Base-by-base conservation (phyloP, 441 rosid genomes). In the Euphorbia celastroides region DNA sequence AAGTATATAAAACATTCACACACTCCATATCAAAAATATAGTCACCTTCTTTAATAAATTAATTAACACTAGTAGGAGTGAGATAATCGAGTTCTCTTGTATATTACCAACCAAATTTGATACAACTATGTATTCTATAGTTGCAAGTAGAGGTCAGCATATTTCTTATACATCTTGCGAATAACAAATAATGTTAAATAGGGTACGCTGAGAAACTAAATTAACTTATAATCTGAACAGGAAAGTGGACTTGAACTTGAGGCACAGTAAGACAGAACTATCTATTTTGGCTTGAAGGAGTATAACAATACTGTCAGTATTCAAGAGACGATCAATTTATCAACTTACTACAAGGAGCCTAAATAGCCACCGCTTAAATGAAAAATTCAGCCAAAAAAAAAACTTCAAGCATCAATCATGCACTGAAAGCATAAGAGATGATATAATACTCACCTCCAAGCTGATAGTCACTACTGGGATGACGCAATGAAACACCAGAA, bases 401-500 rank as follows among this genome's bases (percentile, higher is more conserved):
- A 63, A 20, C 2, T 36, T 42, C 31, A 25, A 69, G 70, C 72
- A 58, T 30, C 52, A 60, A 25, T 7, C 26, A 16, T 17, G 63
- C 44, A 34, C 7, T 65, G 32, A 14, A 25, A 22, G 51, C 16
- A 5, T 23, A 19, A 54, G 60, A 20, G 5, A 59, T 30, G 58
- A 6, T 32, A 62, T 51, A 22, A n/a, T 50, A 56, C 57, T 70
- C 79, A 92, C 98, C 93, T 88, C 70, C 83, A 60, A 51, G 74
- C 71, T 75, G 78, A 60, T 60, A 62, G 64, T 66, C 61, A 75
- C 70, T 68, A 59, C 73, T 62, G 13, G 78, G 71, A 77, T 73
- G 73, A 80, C 72, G 80, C 63, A 68, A 41, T 51, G 88, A 79
- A 60, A 76, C 68, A 69, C 90, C 96, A 31, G 77, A 76, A 80